Percentiles rank a stretch among this genome's conserved stretches.
Evolutionary conservation across 2,329 filamentous ascomycete genomes (phyloP).

Genomic region (Cercospora nicotianae): DNA sequence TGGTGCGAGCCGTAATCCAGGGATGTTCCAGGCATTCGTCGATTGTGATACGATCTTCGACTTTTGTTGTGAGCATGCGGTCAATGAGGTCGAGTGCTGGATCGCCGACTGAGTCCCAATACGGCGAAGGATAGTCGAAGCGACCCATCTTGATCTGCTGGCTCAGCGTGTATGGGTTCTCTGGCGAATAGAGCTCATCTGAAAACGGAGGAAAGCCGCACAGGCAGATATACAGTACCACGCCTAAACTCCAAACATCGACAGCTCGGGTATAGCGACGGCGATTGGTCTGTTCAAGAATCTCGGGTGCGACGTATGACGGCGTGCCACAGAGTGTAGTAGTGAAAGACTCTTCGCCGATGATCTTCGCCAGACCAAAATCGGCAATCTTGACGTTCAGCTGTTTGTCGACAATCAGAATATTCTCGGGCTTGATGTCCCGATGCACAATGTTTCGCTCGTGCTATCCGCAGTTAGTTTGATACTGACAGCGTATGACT

Average conservation of each 20-base stretch:
- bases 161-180: conserved; percentile 82
- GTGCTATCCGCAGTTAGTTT: conserved; percentile 61
- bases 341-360: conserved; percentile 96
- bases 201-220: conserved; percentile 97
- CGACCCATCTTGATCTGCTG: conserved; percentile 86
- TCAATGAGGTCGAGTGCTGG: conserved; percentile 91
- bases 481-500: conserved; percentile 26
- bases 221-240: conserved; percentile 94
- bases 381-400: conserved; percentile 89
- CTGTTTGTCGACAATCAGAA: conserved; percentile 80
- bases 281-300: conserved; percentile 76
- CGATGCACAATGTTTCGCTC: conserved; percentile 96
- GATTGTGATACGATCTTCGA: conserved; percentile 78
- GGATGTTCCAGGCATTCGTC: conserved; percentile 90
- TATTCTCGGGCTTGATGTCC: conserved; percentile 97
- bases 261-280: conserved; percentile 93
- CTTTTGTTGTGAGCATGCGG: conserved; percentile 86
- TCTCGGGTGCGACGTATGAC: conserved; percentile 86
- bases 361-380: conserved; percentile 96
- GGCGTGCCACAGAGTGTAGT: conserved; percentile 95
- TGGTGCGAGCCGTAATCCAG: conserved; percentile 64
- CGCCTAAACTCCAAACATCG: conserved; percentile 95
- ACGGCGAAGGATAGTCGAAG: conserved; percentile 94
- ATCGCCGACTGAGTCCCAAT: conserved; percentile 89
- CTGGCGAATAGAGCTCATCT: conserved; percentile 74